Evolutionary conservation across 345 rosid species (phyloP).

Genomic region (Lagerstroemia speciosa): DNA sequence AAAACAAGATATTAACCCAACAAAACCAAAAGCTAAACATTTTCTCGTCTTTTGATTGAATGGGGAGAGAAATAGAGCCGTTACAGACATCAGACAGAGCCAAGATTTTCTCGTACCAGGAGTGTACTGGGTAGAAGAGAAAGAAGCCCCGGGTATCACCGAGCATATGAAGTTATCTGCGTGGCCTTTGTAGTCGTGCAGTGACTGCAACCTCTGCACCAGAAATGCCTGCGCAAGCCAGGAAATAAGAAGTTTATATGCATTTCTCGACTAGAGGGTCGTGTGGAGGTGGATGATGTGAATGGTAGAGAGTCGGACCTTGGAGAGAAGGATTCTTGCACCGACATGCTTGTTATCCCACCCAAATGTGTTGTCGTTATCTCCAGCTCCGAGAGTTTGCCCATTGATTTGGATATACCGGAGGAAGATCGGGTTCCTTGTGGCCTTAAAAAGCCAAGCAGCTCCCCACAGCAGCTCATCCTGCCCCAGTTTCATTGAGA

Average conservation of each 20-base stretch:
- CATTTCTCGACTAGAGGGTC: background rate
- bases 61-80: slow-evolving; percentile 5
- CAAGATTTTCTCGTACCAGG: slow-evolving; percentile 43
- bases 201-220: slow-evolving; percentile 62
- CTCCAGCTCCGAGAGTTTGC: slow-evolving; percentile 71
- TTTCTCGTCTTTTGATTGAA: no score
- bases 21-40: no score
- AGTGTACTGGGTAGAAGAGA: slow-evolving; percentile 68
- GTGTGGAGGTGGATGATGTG: background rate
- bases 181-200: slow-evolving; percentile 87
- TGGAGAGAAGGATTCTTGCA: slow-evolving; percentile 81
- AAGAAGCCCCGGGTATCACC: slow-evolving; percentile 71
- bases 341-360: slow-evolving; percentile 98
- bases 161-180: slow-evolving; percentile 97
- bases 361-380: slow-evolving; percentile 77
- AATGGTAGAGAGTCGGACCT: slow-evolving; percentile 29
- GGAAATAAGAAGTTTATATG: no score
- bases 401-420: slow-evolving; percentile 75
- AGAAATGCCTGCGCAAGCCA: slow-evolving; percentile 45
- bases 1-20: no score
- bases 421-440: slow-evolving; percentile 53
- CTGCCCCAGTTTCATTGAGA: slow-evolving; percentile 14
- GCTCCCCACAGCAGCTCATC: slow-evolving; percentile 98
- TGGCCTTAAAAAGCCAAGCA: slow-evolving; percentile 91
- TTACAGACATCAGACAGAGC: background rate